These are phyloP conservation scores for Leishmania aethiopica DNA, from an alignment of 208 protist genomes.

Conservation along the genomic window DNA sequence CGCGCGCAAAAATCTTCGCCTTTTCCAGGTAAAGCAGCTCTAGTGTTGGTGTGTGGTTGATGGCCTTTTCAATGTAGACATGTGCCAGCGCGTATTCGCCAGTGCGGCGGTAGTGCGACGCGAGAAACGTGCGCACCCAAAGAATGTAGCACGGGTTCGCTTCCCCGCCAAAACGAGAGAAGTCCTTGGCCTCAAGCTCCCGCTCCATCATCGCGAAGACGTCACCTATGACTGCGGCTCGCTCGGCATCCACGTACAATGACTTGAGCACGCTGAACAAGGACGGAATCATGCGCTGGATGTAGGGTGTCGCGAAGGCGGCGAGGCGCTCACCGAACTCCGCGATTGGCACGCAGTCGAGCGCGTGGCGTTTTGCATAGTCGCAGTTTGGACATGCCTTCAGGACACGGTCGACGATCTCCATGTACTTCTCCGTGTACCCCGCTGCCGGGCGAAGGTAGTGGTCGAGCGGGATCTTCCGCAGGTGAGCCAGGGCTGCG, in stretches of 20 bases:
- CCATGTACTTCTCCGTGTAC: slow-evolving; percentile 68
- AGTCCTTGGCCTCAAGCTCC: slow-evolving; percentile 62
- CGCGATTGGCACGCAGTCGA: slow-evolving; percentile 83
- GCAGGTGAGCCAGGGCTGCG: slow-evolving; percentile 74
- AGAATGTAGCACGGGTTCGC: slow-evolving; percentile 80
- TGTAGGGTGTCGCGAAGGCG: slow-evolving; percentile 59
- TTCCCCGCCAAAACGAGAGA: slow-evolving; percentile 66
- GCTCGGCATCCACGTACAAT: slow-evolving; percentile 82
- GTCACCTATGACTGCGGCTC: slow-evolving; percentile 77
- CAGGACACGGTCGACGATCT: slow-evolving; percentile 68
- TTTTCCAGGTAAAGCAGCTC: slow-evolving; percentile 94
- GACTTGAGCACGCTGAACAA: slow-evolving; percentile 94
- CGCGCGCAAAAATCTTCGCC: slow-evolving; percentile 79
- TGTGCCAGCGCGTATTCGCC: slow-evolving; percentile 73
- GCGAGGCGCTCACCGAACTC: slow-evolving; percentile 59
- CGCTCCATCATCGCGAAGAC: slow-evolving; percentile 67
- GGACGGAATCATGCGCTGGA: slow-evolving; percentile 93
- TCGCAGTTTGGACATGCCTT: slow-evolving; percentile 49
- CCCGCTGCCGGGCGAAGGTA: slow-evolving; percentile 45
- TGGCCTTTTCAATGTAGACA: slow-evolving; percentile 84
- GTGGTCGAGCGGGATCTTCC: slow-evolving; percentile 77
- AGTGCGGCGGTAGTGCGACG: slow-evolving; percentile 88
- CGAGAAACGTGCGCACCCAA: slow-evolving; percentile 89
- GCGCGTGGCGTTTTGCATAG: slow-evolving; percentile 64
- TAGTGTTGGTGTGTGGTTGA: slow-evolving; percentile 96